Conservation (phyloP, 2,329 filamentous ascomycete genomes). For the Boeremia exigua region DNA sequence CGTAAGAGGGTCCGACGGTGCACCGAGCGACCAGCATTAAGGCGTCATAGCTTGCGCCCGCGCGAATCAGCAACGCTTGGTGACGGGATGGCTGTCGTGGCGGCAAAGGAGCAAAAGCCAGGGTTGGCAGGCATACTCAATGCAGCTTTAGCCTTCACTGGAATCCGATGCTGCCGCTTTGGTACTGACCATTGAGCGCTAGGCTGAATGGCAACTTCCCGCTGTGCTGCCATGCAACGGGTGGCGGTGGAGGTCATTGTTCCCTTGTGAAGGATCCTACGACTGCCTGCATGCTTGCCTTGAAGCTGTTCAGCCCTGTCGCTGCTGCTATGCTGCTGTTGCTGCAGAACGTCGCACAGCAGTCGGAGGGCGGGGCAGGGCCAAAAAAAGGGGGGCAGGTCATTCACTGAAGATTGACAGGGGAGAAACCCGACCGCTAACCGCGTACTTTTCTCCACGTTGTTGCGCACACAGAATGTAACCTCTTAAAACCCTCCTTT, state of each 20-base stretch:
- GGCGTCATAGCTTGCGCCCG: slow-evolving; percentile 24
- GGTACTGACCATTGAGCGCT: slow-evolving; percentile 15
- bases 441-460: slow-evolving; percentile 27
- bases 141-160: slow-evolving; percentile 23
- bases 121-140: slow-evolving; percentile 14
- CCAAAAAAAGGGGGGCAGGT: slow-evolving; percentile 6
- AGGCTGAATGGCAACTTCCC: slow-evolving; percentile 7
- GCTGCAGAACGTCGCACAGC: background rate
- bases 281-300: slow-evolving; percentile 1
- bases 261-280: slow-evolving; percentile 1
- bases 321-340: slow-evolving; percentile 1
- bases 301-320: background rate
- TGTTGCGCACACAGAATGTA: slow-evolving; percentile 27
- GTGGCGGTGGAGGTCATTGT: slow-evolving; percentile 22
- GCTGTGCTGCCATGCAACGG: slow-evolving; percentile 16
- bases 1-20: slow-evolving; percentile 22
- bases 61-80: slow-evolving; percentile 35
- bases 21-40: slow-evolving; percentile 24
- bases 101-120: slow-evolving; percentile 16
- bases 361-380: slow-evolving; percentile 1
- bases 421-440: slow-evolving; percentile 29
- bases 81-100: slow-evolving; percentile 32
- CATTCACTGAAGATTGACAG: slow-evolving; percentile 25
- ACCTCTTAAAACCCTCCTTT: slow-evolving; percentile 17
- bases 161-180: slow-evolving; percentile 35